phyloP scores from a whole-genome alignment of 2,329 filamentous ascomycete genomes.

The Paraphaeosphaeria minitans region DNA sequence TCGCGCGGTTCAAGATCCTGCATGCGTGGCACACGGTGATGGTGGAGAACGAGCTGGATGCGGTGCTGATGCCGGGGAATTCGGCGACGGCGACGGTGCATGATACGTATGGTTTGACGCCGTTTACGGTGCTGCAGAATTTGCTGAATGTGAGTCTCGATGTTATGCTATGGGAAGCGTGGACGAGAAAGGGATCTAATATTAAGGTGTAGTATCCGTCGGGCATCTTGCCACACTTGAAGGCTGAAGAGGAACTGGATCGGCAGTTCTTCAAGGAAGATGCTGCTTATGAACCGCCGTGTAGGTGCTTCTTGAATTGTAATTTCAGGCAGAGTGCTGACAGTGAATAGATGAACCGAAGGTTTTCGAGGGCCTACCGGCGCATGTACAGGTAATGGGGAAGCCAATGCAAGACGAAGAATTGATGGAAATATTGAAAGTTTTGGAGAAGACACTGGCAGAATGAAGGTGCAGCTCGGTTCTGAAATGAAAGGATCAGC shows the following conservation, averaged over 20 bases:
- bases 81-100: constrained; percentile 59
- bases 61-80: constrained; percentile 55
- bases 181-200: constrained; percentile 4
- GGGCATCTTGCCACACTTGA: constrained; percentile 55
- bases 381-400: constrained; percentile 55
- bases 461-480: background rate
- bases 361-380: constrained; percentile 51
- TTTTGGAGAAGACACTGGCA: constrained; percentile 32
- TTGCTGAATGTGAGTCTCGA: constrained; percentile 54
- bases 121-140: constrained; percentile 59
- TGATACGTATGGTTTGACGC: constrained; percentile 55
- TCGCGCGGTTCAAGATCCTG: constrained; percentile 41
- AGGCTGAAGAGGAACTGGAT: constrained; percentile 51
- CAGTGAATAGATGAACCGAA: constrained; percentile 48
- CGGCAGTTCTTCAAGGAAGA: constrained; percentile 34
- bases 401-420: constrained; percentile 57
- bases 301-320: constrained; percentile 25
- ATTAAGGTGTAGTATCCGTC: constrained; percentile 52
- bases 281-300: constrained; percentile 44
- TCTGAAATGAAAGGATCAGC: background rate
- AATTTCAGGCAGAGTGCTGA: background rate
- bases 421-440: constrained; percentile 42
- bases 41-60: constrained; percentile 54
- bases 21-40: constrained; percentile 52
- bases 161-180: background rate